A percentile compares a stretch with the other conserved stretches of the same genome.
These are phyloP conservation scores for Neoascochyta sp. DNA, from an alignment of 2,329 filamentous ascomycete species.

Conservation along the genomic window DNA sequence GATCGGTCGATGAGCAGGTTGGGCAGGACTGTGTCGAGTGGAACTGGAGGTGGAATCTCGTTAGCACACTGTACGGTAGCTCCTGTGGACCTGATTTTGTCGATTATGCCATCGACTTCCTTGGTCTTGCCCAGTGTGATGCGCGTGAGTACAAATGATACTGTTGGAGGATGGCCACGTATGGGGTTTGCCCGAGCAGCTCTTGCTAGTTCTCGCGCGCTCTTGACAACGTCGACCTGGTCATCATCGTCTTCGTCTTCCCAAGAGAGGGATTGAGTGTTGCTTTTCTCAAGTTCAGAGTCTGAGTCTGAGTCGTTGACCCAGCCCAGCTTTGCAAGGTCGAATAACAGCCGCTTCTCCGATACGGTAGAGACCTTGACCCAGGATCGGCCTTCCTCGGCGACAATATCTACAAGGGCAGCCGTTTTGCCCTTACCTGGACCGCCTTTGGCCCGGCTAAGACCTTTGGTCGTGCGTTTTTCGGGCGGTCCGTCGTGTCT, in stretches of 20 bases:
- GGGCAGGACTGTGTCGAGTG: conserved; percentile 24
- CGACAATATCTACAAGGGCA: conserved; percentile 62
- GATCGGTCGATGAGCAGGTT: conserved; percentile 40
- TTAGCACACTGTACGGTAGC: conserved; percentile 33
- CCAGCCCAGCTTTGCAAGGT: conserved; percentile 66
- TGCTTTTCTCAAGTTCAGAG: conserved; percentile 36
- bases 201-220: conserved; percentile 56
- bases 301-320: conserved; percentile 47
- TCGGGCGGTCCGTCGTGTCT: conserved; percentile 14
- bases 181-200: conserved; percentile 57
- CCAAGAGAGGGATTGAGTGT: conserved; percentile 13
- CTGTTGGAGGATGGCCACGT: conserved; percentile 56
- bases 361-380: conserved; percentile 65
- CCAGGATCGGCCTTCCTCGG: conserved; percentile 61
- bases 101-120: conserved; percentile 56
- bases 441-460: conserved; percentile 28
- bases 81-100: conserved; percentile 53
- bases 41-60: conserved; percentile 20
- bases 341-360: conserved; percentile 61
- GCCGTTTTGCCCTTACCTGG: conserved; percentile 46
- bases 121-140: conserved; percentile 49
- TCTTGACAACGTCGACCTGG: conserved; percentile 57
- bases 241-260: conserved; percentile 52
- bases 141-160: conserved; percentile 60
- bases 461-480: conserved; percentile 22